Evolutionary conservation across 2,329 filamentous ascomycete genomes (phyloP), one percentile per base, ranked within the genome.

Genomic region (Didymellaceae sp.): DNA sequence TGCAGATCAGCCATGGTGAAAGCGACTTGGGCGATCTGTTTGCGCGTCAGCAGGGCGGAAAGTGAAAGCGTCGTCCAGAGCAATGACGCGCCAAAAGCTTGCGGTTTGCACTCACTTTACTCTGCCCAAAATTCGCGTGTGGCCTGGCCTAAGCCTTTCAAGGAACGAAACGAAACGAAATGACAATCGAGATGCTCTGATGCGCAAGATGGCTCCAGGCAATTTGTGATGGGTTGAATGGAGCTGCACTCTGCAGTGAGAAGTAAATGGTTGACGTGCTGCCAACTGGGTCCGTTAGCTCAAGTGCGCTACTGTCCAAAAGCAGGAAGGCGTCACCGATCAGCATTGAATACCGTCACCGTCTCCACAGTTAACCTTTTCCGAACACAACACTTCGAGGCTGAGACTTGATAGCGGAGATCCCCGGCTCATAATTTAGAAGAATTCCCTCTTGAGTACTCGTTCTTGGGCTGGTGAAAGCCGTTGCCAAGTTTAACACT

Each of bases 1-100:
- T 75, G 72, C 54, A 77, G 58, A 60, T 77, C 75, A 46, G 74
- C 68, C 74, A 77, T 77, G 44, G 44, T 63, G 58, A 62, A 53
- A 38, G 53, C 54, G 43, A 45, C 31, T 42, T 45, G 55, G 58
- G 57, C 48, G 57, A 66, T 62, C 63, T 65, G 13, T 31, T 26
- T 47, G 33, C 22, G 46, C 49, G 43, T 66, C 34, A 64, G 55
- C 32, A 35, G 39, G 32, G 28, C 38, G 45, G 14, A 37, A 45
- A 51, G 45, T 44, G 47, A 41, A 52, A 31, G 41, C 34, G 54
- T 46, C 51, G 31, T n/a, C 50, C 40, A 26, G n/a, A 24, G 24
- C 44, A 41, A 42, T 32, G 43, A 47, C 46, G 52, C 48, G 41
- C 38, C 31, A 28, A 14, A 26, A 30, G 14, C 18, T 7, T 18